Percentiles rank a stretch among this genome's conserved stretches.
Conservation (phyloP, 495 filamentous ascomycete genomes). For the Symbiotaphrina buchneri region DNA sequence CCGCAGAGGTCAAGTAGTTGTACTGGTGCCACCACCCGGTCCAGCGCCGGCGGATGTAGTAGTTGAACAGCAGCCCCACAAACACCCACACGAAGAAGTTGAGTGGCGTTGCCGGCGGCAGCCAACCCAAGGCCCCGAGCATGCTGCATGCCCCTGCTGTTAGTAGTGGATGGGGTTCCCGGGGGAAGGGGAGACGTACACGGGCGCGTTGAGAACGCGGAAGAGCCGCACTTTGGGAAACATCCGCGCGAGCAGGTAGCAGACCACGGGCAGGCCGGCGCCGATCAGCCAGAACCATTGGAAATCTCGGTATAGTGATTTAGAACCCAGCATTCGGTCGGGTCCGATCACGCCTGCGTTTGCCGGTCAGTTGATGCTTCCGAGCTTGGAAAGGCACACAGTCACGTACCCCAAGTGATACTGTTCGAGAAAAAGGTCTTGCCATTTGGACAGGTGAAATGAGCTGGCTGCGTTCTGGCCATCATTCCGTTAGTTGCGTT, state of each 20-base stretch:
- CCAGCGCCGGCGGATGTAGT: slow-evolving; percentile 33
- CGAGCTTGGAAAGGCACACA: too few species aligned
- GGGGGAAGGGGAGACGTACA: too few species aligned
- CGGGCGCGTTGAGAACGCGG: slow-evolving; percentile 22
- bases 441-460: slow-evolving; percentile 47
- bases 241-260: slow-evolving; percentile 21
- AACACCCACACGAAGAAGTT: slow-evolving; percentile 40
- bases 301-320: slow-evolving; percentile 20
- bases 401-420: slow-evolving; percentile 17
- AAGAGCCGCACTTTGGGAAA: slow-evolving; percentile 18
- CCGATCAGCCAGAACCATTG: slow-evolving; percentile 29
- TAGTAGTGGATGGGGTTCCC: too few species aligned
- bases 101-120: slow-evolving; percentile 28
- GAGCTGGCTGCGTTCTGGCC: slow-evolving; percentile 34
- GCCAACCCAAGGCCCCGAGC: slow-evolving; percentile 20
- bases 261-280: slow-evolving; percentile 18
- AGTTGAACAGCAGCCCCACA: slow-evolving; percentile 44
- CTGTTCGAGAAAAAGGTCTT: slow-evolving; percentile 42
- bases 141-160: too few species aligned
- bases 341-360: slow-evolving; percentile 30
- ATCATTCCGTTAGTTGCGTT: too few species aligned
- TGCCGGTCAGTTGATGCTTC: too few species aligned
- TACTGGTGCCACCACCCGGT: slow-evolving; percentile 58
- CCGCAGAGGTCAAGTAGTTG: slow-evolving; percentile 57
- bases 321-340: slow-evolving; percentile 24